Base-by-base conservation (phyloP, 192 early-diverging fungal species). In the Linnemannia elongata region DNA sequence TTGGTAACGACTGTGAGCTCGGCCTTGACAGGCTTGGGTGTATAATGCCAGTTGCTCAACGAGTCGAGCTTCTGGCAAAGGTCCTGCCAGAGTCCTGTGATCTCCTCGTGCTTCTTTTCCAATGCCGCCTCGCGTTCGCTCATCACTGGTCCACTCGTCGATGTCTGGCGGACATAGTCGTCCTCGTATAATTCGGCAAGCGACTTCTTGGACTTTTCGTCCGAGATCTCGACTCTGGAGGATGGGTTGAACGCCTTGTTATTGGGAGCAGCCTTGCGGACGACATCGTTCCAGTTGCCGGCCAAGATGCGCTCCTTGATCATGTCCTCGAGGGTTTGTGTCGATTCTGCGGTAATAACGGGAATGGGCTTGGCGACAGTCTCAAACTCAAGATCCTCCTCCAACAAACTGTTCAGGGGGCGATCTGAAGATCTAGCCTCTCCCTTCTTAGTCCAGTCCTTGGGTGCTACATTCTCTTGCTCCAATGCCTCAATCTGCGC, bases 221-320 rank as follows among this genome's bases (percentile, higher is more conserved):
- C 96, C 78, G 94, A 91, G 72, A 99, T 90, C 80, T 98, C 96
- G 27, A 96, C 92, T 39, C 94, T 90, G 39, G 91, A 93, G 5
- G 94, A 95, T 12, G 95, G 95, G 45, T 92, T 87, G 90, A 94
- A 95, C 2, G 94, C 94, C 83, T 92, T 91, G 47, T 88, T 90
- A 44, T 93, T 92, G 30, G 95, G 93, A 77, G 97, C 96, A 68
- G 93, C 92, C 88, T 97, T 97, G 75, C 98, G 94, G 49, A 95
- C 96, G 6, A 99, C 98, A 84, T 99, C 98, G 90, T 99, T 96
- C 91, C 95, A 99, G 82, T 95, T 93, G 82, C 84, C 89, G 74
- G 97, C 97, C 47, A 96, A 84, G 86, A 99, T 98, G 39, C 98
- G 95, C 72, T 94, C 93, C 88, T 96, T 96, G 89, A 99, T 99